phyloP scores from a whole-genome alignment of 306 rosid species.

The Prunus mongolica region DNA sequence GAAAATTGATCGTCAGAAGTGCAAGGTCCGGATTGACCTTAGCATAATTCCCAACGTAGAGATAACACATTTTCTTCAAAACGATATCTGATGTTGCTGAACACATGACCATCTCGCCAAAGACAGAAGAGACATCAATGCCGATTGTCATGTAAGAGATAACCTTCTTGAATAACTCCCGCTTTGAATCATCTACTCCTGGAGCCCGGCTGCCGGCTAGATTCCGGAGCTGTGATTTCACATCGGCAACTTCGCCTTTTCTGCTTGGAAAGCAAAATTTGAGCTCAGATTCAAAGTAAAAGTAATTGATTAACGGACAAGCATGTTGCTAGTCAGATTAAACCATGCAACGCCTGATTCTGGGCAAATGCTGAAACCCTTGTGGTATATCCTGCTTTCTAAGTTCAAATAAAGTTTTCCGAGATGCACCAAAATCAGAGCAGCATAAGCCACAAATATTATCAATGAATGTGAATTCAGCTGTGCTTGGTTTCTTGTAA shows the following conservation, averaged over 20 bases:
- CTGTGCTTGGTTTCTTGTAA: background rate
- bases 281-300: constrained; percentile 6
- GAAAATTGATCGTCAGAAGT: constrained; percentile 90
- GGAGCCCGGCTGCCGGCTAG: constrained; percentile 99
- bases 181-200: constrained; percentile 90
- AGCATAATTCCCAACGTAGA: constrained; percentile 94
- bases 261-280: constrained; percentile 37
- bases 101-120: constrained; percentile 99
- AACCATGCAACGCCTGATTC: background rate
- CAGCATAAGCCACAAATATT: no score
- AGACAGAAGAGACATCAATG: constrained; percentile 82
- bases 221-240: constrained; percentile 90
- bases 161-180: constrained; percentile 97
- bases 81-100: constrained; percentile 92
- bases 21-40: constrained; percentile 96
- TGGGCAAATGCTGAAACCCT: background rate
- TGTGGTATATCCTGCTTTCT: background rate
- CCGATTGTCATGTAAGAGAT: constrained; percentile 98
- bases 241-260: constrained; percentile 96
- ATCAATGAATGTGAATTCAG: background rate
- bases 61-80: constrained; percentile 94
- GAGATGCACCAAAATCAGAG: background rate
- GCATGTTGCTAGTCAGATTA: background rate
- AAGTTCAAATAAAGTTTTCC: background rate
- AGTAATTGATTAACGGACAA: background rate